phyloP scores from a whole-genome alignment of 306 rosid genomes.

The Rubus idaeus region DNA sequence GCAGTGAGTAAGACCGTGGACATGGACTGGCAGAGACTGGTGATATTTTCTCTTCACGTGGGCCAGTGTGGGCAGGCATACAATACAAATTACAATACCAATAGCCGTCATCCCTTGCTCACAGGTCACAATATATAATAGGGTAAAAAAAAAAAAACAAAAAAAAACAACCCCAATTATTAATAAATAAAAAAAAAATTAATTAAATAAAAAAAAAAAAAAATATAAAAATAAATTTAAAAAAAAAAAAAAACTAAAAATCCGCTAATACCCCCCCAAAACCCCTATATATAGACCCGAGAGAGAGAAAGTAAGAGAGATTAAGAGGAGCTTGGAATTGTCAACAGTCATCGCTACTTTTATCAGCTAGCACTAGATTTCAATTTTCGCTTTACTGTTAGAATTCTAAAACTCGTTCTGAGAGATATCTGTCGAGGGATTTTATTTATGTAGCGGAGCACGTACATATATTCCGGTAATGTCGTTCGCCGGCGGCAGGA shows the following conservation, averaged over 20 bases:
- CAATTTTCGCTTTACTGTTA: background rate
- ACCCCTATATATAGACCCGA: constrained; percentile 19
- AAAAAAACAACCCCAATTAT: too few relatives aligned
- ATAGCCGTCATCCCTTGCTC: constrained; percentile 59
- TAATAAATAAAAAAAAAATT: too few relatives aligned
- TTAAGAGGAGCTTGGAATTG: background rate
- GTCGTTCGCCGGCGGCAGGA: constrained; percentile 52
- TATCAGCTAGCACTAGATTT: background rate
- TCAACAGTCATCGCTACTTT: background rate
- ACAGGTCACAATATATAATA: constrained; percentile 22
- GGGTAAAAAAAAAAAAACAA: too few relatives aligned
- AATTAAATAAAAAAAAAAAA: too few relatives aligned
- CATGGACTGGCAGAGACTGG: constrained; percentile 15
- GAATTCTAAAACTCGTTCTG: background rate
- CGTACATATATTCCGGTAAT: constrained; percentile 41
- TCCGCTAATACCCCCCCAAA: too few relatives aligned
- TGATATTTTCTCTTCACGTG: constrained; percentile 46
- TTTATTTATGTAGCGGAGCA: constrained; percentile 34
- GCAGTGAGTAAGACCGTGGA: background rate
- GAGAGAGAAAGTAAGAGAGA: background rate
- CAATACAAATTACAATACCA: constrained; percentile 25
- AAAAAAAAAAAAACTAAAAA: too few relatives aligned
- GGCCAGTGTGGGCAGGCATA: constrained; percentile 52
- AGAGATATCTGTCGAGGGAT: background rate
- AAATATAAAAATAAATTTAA: too few relatives aligned